phyloP scores from a whole-genome alignment of 495 filamentous ascomycete species.

The Talaromyces ruber region DNA sequence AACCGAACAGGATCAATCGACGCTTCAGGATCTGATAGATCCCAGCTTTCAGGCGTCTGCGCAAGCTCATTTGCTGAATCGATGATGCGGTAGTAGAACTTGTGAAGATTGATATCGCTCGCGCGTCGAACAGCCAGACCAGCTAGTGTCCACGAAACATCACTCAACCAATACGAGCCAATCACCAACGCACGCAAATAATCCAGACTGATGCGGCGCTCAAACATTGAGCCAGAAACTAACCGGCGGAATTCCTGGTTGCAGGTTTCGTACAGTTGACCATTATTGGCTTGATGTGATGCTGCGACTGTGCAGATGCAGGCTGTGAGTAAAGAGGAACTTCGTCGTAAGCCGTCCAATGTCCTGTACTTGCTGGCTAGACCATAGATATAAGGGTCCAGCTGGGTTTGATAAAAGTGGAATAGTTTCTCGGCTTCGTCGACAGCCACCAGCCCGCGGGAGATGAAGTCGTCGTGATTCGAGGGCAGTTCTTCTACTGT shows the following conservation, averaged over 20 bases:
- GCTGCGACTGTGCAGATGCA: slow-evolving; percentile 36
- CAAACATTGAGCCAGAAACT: slow-evolving; percentile 29
- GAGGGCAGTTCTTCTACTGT: slow-evolving; percentile 11
- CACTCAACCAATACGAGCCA: slow-evolving; percentile 35
- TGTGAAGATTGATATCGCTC: slow-evolving; percentile 32
- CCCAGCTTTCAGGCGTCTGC: slow-evolving; percentile 8
- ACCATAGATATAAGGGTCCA: slow-evolving; percentile 36
- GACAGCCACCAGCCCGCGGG: slow-evolving; percentile 21
- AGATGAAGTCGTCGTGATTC: slow-evolving; percentile 29
- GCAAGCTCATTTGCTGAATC: slow-evolving; percentile 13
- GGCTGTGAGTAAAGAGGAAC: slow-evolving; percentile 26
- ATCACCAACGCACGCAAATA: slow-evolving; percentile 33
- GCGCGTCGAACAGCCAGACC: slow-evolving; percentile 35
- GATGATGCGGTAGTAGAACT: slow-evolving; percentile 17
- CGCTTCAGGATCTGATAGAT: slow-evolving; percentile 1
- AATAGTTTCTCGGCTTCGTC: slow-evolving; percentile 26
- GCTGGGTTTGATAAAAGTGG: slow-evolving; percentile 27
- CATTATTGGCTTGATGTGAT: slow-evolving; percentile 26
- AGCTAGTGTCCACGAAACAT: slow-evolving; percentile 31
- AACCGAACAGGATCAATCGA: slow-evolving; percentile 27
- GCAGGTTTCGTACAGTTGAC: slow-evolving; percentile 27
- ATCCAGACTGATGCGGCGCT: slow-evolving; percentile 28
- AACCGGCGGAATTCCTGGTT: slow-evolving; percentile 33
- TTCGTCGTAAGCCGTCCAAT: slow-evolving; percentile 19
- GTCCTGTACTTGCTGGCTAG: slow-evolving; percentile 26